Evolutionary conservation across 805 yeast species (phyloP), one percentile per base, ranked within the genome.

Genomic region (Teunomyces cretensis): DNA sequence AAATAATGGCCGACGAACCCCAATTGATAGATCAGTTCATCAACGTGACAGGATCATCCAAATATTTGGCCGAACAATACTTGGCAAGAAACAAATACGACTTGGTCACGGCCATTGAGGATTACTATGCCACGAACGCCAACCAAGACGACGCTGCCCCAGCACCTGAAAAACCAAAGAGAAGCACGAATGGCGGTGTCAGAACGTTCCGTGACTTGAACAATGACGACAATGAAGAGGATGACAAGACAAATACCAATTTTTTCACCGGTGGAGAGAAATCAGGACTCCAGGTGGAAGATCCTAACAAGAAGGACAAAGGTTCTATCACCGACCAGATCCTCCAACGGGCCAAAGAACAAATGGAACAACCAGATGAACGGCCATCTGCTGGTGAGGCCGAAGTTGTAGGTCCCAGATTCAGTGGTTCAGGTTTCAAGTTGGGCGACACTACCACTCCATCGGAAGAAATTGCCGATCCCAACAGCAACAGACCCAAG

Each of bases 201-300:
- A 61, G 64, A 30, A 72, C 77, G 6, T 62, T 72, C 42, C 54
- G 64, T 41, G 76, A 72, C 50, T 62, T 72, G 51, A 65, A 68
- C 37, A 62, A 63, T 15, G 66, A 65, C 17, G 77, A 68, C 9
- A 71, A 69, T 13, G 79, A 69, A 35, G 79, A 72, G n/a, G 81
- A 78, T 49, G 83, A 79, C 46, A 76, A 75, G 31, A 78, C 84
- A 46, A 60, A 66, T 43, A 64, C 63, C 26, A 80, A 82, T 55
- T 78, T 82, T 48, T 83, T 79, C 64, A 84, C 87, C 1, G 83
- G 83, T 12, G 88, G 78, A 17, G 91, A 86, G 61, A 86, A 87
- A 46, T 84, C 91, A 1, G 94, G 83, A 4, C 69, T 87, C 51
- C 86, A 85, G 61, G 91, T 87, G 15, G 88, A 88, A 54, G 86